phyloP scores from a whole-genome alignment of 345 rosid species.

The Hevea brasiliensis region DNA sequence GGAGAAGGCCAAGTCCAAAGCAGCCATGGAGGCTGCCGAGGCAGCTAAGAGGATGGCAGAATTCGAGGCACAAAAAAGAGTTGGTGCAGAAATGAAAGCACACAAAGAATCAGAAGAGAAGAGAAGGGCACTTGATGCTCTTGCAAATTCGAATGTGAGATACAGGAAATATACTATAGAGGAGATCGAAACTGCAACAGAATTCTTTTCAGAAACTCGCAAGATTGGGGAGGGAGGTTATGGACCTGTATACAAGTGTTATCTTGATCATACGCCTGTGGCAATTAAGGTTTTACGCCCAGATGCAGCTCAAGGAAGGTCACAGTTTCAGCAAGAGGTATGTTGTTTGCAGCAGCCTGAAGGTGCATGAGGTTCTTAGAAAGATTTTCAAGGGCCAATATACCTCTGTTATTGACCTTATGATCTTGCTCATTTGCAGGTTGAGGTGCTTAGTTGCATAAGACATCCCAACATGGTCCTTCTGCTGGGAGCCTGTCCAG shows the following conservation, averaged over 20 bases:
- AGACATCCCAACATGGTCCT: constrained; percentile 93
- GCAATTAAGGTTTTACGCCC: constrained; percentile 84
- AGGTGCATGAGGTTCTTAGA: no score
- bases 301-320: constrained; percentile 88
- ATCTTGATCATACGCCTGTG: constrained; percentile 79
- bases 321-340: constrained; percentile 97
- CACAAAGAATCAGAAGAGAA: constrained; percentile 67
- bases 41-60: constrained; percentile 87
- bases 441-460: constrained; percentile 83
- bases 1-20: constrained; percentile 83
- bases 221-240: constrained; percentile 96
- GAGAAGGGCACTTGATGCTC: constrained; percentile 57
- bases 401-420: no score
- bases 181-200: constrained; percentile 83
- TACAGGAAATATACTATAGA: constrained; percentile 81
- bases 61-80: constrained; percentile 68
- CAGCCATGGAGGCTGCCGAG: constrained; percentile 83
- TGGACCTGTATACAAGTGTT: constrained; percentile 83
- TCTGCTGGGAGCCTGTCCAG: constrained; percentile 87
- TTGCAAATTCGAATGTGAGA: constrained; percentile 51
- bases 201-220: constrained; percentile 52
- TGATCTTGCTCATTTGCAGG: constrained; percentile 35
- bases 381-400: not conserved
- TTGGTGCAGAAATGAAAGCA: constrained; percentile 75
- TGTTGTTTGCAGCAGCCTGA: no score